Conservation (phyloP, 176 grass and related monocot species). For the Poa pratensis region DNA sequence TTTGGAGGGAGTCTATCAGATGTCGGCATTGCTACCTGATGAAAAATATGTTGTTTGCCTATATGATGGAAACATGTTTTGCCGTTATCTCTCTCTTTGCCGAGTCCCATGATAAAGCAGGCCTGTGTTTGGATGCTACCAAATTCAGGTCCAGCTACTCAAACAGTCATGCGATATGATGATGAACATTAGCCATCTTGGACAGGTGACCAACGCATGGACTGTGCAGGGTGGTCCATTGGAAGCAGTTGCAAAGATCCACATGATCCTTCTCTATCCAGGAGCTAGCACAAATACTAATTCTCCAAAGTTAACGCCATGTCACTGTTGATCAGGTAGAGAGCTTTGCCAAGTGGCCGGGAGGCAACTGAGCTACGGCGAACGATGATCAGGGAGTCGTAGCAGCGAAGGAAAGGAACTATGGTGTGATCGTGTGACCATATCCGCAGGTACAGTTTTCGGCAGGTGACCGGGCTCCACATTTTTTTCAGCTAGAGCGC, state of each 20-base stretch:
- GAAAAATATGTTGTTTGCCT: background rate
- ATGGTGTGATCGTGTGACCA: background rate
- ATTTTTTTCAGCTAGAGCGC: background rate
- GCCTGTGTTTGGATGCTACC: slow-evolving; percentile 1
- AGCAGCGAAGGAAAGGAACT: slow-evolving; percentile 10
- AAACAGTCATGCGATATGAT: slow-evolving; percentile 26
- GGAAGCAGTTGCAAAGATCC: slow-evolving; percentile 18
- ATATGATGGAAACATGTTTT: background rate
- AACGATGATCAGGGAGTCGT: slow-evolving; percentile 4
- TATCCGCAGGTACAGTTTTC: slow-evolving; percentile 32
- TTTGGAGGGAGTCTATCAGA: too few species aligned
- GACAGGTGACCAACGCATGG: slow-evolving; percentile 15
- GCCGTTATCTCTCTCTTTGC: background rate
- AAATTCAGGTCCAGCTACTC: background rate
- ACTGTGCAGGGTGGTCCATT: slow-evolving; percentile 30
- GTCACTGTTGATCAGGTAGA: background rate
- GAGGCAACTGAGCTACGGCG: background rate
- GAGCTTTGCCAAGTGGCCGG: background rate
- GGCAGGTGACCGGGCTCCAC: background rate
- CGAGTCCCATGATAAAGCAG: slow-evolving; percentile 1
- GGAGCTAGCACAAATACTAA: background rate
- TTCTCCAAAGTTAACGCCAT: slow-evolving; percentile 13
- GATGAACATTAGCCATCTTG: slow-evolving; percentile 30
- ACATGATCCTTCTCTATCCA: background rate
- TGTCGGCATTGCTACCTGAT: background rate